These are phyloP conservation scores for Colletotrichum tabaci DNA, from an alignment of 2,329 filamentous ascomycete species.

Conservation along the genomic window DNA sequence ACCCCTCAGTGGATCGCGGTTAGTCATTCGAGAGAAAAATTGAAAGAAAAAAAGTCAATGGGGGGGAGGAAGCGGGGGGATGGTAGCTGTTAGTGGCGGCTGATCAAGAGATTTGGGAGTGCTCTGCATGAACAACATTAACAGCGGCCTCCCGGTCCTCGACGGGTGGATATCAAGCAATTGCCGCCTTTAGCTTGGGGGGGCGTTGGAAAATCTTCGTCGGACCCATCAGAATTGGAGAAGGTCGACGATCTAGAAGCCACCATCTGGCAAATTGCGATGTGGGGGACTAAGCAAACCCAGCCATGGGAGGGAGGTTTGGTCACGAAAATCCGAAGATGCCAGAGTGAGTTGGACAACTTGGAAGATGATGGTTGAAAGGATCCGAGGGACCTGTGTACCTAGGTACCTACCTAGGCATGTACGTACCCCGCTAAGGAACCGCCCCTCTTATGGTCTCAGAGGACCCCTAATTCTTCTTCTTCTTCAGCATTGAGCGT, in stretches of 20 bases:
- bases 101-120: constrained; percentile 5
- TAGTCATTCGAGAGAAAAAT: neutral
- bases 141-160: constrained; percentile 29
- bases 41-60: neutral
- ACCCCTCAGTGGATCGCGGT: neutral
- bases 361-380: constrained; percentile 6
- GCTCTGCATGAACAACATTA: constrained; percentile 29
- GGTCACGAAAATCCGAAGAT: neutral
- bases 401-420: too few relatives aligned
- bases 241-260: constrained; percentile 27
- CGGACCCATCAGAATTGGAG: constrained; percentile 15
- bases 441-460: neutral
- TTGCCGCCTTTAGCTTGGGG: constrained; percentile 10
- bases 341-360: constrained; percentile 1
- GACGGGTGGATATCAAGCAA: constrained; percentile 16
- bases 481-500: constrained; percentile 6
- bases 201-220: constrained; percentile 8
- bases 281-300: constrained; percentile 8
- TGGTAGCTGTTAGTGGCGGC: constrained; percentile 1
- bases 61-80: neutral
- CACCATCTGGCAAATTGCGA: constrained; percentile 27
- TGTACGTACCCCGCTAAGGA: neutral
- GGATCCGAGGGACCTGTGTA: neutral
- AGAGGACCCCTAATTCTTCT: constrained; percentile 20
- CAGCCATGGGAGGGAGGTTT: constrained; percentile 1